A percentile compares a stretch with the other conserved stretches of the same genome.
Evolutionary conservation across 306 rosid genomes (phyloP).

Genomic region (Corylus avellana): DNA sequence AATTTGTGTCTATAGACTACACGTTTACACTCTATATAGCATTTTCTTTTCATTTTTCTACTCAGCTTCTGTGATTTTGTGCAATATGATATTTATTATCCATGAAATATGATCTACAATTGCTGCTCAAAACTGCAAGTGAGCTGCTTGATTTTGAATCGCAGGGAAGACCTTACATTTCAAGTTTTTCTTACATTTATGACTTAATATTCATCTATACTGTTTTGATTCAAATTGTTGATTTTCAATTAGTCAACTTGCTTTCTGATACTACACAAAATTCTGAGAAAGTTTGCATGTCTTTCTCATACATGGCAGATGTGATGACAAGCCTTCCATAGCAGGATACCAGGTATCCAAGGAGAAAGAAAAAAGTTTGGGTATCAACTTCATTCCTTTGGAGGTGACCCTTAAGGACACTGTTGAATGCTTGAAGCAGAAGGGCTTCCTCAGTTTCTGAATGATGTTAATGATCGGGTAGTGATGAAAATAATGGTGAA

Average conservation of each 20-base stretch:
- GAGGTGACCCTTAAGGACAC: conserved; percentile 25
- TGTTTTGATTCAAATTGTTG: neutral
- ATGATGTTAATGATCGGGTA: neutral
- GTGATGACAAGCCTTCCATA: conserved; percentile 23
- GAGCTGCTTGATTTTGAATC: too few species aligned
- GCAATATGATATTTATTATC: neutral
- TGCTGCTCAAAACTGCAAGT: too few species aligned
- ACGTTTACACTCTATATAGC: too few species aligned
- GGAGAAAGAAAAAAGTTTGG: conserved; percentile 24
- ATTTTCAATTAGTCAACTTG: too few species aligned
- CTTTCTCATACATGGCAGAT: conserved; percentile 6
- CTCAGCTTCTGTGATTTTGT: too few species aligned
- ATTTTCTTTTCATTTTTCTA: neutral
- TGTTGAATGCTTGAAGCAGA: conserved; percentile 25
- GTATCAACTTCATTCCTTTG: conserved; percentile 24
- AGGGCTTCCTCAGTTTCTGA: neutral
- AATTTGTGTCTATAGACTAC: too few species aligned
- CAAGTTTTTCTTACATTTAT: neutral
- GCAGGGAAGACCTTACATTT: neutral
- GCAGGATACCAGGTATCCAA: conserved; percentile 21
- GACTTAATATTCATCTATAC: neutral
- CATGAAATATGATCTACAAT: too few species aligned
- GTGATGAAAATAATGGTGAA: conserved; percentile 1
- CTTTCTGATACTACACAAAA: neutral
- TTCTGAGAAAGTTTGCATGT: neutral